Percentiles rank a stretch among this genome's conserved stretches.
These are phyloP conservation scores for Trametes meyenii DNA, from an alignment of 768 basidiomycete species.

Conservation along the genomic window DNA sequence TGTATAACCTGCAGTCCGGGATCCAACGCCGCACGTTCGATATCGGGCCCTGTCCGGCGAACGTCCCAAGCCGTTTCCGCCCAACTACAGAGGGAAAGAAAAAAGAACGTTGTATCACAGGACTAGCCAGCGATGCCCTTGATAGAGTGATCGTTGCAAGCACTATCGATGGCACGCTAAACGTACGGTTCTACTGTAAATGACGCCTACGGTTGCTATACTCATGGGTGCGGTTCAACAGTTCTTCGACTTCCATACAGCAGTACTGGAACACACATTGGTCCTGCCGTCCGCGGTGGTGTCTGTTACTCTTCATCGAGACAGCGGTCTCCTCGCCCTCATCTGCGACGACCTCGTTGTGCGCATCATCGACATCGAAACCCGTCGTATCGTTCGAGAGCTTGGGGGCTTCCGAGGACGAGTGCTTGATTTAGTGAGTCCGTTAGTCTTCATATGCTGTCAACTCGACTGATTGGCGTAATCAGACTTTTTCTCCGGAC, in stretches of 20 bases:
- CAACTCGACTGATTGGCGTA: not conserved
- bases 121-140: conserved; percentile 83
- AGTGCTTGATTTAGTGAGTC: conserved; percentile 84
- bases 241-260: conserved; percentile 97
- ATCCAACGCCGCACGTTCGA: conserved; percentile 77
- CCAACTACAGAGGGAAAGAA: conserved; percentile 42
- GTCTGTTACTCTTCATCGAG: conserved; percentile 77
- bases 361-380: conserved; percentile 91
- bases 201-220: not conserved
- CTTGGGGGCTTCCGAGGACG: conserved; percentile 80
- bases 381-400: conserved; percentile 84
- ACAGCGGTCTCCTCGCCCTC: conserved; percentile 81
- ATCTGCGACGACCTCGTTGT: conserved; percentile 87
- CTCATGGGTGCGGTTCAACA: conserved; percentile 35
- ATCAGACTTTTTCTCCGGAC: conserved; percentile 90
- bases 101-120: conserved; percentile 66
- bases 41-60: conserved; percentile 64
- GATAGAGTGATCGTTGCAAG: conserved; percentile 81
- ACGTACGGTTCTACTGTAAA: conserved; percentile 53
- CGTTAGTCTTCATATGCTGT: not conserved
- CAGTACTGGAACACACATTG: conserved; percentile 69
- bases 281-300: conserved; percentile 68
- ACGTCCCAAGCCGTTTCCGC: conserved; percentile 45
- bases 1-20: conserved; percentile 99
- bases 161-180: conserved; percentile 87